These are phyloP conservation scores for Sporothrix luriei DNA, from an alignment of 2,329 filamentous ascomycete species.

Conservation along the genomic window DNA sequence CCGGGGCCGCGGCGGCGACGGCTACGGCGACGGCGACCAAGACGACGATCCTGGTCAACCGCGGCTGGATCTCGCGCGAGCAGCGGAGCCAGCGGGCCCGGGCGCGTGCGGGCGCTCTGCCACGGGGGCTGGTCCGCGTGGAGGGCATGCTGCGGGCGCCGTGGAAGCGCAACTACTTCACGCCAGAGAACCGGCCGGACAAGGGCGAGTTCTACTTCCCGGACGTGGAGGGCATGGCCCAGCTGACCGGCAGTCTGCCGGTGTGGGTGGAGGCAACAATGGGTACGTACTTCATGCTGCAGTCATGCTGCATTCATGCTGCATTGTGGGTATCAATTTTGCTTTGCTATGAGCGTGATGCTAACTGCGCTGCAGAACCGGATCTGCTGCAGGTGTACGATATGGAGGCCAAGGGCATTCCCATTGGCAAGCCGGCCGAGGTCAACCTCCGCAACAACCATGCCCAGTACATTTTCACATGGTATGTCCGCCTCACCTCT, in stretches of 20 bases:
- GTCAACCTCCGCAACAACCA: conserved; percentile 97
- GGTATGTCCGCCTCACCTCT: conserved; percentile 60
- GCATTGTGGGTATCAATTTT: neutral
- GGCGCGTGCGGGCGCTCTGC: conserved; percentile 63
- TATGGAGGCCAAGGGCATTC: conserved; percentile 77
- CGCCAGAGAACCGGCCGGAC: conserved; percentile 83
- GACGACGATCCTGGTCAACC: conserved; percentile 70
- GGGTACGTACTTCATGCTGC: conserved; percentile 56
- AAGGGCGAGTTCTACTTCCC: conserved; percentile 92
- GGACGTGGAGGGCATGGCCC: conserved; percentile 89
- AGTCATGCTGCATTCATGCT: too few species aligned
- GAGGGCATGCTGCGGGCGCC: conserved; percentile 85
- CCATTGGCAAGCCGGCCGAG: conserved; percentile 83
- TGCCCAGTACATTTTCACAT: conserved; percentile 97
- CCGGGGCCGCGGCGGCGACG: conserved; percentile 37
- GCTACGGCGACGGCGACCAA: conserved; percentile 41
- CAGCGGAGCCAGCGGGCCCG: conserved; percentile 65
- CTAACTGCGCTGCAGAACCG: conserved; percentile 59
- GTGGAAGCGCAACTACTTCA: conserved; percentile 98
- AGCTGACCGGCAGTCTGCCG: conserved; percentile 75
- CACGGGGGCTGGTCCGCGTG: conserved; percentile 70
- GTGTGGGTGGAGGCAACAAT: conserved; percentile 97
- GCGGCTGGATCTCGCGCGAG: conserved; percentile 88
- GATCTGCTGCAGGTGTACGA: conserved; percentile 76
- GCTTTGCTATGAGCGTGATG: neutral